Base-by-base conservation (phyloP, 164 flowering plant genomes). In the Taxillus chinensis region DNA sequence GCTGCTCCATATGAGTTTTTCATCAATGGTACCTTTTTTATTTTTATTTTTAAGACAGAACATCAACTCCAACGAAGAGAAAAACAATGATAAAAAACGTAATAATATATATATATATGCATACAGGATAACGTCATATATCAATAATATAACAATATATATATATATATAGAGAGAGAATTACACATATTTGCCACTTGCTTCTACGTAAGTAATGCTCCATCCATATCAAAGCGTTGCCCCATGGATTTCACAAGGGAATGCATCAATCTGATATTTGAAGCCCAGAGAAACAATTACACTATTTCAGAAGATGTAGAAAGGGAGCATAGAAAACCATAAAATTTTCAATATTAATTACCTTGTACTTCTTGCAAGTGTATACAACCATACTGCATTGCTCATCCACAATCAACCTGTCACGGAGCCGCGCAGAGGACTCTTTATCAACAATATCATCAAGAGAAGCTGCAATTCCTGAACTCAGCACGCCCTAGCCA, bases 201-300 rank as follows among this genome's bases (percentile, higher is more conserved):
- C 99, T 80, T 95, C 97, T 57, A 83, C 80, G 79, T 90, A 90
- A 67, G 79, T 90, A 90, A 67, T 77, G 97, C 64, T 90, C 98
- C 92, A 87, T 90, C 71, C 90, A 84, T 65, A 88, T 77, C 70
- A 93, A 81, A 70, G 98, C 98, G 82, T 82, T 90, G 8, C 98
- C 98, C 98, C 98, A 93, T 55, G 97, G 85, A 79, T 78, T 89
- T 97, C 98, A 93, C 8, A 93, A 41, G 95, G 95, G 72, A 90
- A 86, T 66, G 81, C 86, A 78, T 93, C 96, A 74, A 93, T 89
- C 98, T 93, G 84, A 53, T 27, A 27, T 55, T 68, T 7, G 55
- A 67, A 42, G 60, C 14, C 37, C 38, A 53, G 55, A 45, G 37
- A 13, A 38, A 46, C 27, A 60, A 39, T 62, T 40, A 41, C 64